Base-by-base conservation (phyloP, 192 early-diverging fungal genomes). In the Neocallimastix lanati region DNA sequence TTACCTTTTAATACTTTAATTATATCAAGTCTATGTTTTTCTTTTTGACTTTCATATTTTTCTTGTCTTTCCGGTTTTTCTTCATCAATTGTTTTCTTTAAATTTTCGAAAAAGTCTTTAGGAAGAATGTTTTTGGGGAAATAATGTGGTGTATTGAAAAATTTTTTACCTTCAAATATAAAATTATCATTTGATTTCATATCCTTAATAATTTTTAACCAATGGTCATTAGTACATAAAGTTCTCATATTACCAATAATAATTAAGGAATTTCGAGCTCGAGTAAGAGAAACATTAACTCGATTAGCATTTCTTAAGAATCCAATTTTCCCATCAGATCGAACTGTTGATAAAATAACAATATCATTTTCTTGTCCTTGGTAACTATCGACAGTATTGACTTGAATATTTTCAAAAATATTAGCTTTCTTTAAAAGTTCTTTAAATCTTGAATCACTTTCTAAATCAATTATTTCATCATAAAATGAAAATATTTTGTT, bases 291-390 rank as follows among this genome's bases (percentile, higher is more conserved):
- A 1, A 96, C 95, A 79, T 96, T 98, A 92, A 98, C 94, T 28
- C 95, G 90, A 9, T 94, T 86, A 29, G 86, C 84, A 82, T 98
- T 94, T 14, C 88, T 83, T 81, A 96, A 84, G 82, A 98, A 96
- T 15, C 95, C 95, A 38, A 96, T 92, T 0, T 85, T 78, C 15
- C 79, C 86, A 77, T 83, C 83, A 3, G 78, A 18, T 28, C 96
- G 89, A 28, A 99, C 97, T 79, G 93, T 96, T 0, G 94, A 96
- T 78, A 99, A 92, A 78, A 99, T 94, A 35, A 99, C 93, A 36
- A 98, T 93, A 28, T 97, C 97, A 83, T 98, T 98, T 82, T 98
- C 96, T 84, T 96, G 93, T 12, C 96, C 97, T 85, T 99, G 95
- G 82, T 98, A 99, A 15, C 95, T 95, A 83, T 98, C 96, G 76